Conservation (phyloP, 805 yeast genomes). For the Starmerella stellata region DNA sequence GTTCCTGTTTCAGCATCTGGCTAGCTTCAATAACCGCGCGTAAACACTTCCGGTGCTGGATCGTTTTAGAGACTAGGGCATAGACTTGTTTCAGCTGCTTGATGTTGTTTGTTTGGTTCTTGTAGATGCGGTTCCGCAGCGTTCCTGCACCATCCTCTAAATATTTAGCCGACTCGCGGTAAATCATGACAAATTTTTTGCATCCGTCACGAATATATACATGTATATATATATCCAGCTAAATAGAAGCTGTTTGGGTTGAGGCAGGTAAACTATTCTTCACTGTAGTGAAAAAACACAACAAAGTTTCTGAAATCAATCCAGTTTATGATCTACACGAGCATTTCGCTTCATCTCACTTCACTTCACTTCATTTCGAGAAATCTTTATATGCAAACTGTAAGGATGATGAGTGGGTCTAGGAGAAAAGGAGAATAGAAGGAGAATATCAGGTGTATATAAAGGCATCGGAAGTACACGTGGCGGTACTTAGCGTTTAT, state of each 20-base stretch:
- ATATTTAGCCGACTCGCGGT: constrained; percentile 17
- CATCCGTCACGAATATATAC: neutral
- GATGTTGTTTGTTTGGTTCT: constrained; percentile 18
- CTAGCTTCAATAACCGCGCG: constrained; percentile 46
- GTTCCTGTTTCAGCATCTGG: constrained; percentile 37
- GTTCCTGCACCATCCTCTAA: constrained; percentile 19
- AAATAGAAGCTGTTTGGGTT: no score
- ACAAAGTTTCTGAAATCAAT: no score
- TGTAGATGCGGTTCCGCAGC: constrained; percentile 24
- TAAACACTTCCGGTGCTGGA: constrained; percentile 51
- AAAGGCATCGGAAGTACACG: no score
- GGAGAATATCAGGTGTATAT: no score
- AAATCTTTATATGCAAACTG: no score
- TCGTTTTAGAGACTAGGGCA: constrained; percentile 66
- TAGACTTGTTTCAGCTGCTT: constrained; percentile 58
- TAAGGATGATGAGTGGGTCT: no score
- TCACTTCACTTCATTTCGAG: no score
- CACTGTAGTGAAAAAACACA: no score
- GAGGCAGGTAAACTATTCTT: no score
- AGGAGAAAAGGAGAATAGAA: no score
- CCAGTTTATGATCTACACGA: no score
- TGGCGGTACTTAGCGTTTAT: neutral
- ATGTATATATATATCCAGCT: neutral
- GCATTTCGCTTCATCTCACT: no score
- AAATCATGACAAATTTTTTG: constrained; percentile 13